Evolutionary conservation across 768 basidiomycete species (phyloP).

Genomic region (Trametopsis cervina): DNA sequence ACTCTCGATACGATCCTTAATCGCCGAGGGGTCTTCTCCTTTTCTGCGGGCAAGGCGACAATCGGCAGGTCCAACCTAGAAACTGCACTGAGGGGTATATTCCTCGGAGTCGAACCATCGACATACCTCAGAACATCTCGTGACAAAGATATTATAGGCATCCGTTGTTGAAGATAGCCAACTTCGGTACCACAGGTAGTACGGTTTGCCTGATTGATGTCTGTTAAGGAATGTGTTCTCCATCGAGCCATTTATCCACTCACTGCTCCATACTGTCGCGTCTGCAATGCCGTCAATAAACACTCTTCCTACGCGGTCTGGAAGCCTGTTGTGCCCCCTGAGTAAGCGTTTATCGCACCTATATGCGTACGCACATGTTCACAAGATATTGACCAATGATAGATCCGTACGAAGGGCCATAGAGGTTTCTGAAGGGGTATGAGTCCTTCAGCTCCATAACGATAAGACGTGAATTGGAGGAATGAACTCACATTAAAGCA

Average conservation of each 20-base stretch:
- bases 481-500: slow-evolving; percentile 15
- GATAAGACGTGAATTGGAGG: background rate
- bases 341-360: background rate
- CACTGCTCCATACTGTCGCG: slow-evolving; percentile 22
- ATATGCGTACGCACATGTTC: slow-evolving; percentile 21
- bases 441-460: too few relatives aligned
- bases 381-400: slow-evolving; percentile 26
- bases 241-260: too few relatives aligned
- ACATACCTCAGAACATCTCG: slow-evolving; percentile 20
- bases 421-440: slow-evolving; percentile 20
- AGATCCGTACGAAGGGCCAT: slow-evolving; percentile 27
- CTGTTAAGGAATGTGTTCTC: too few relatives aligned
- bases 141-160: slow-evolving; percentile 21
- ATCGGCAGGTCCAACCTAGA: slow-evolving; percentile 21
- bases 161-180: slow-evolving; percentile 20
- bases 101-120: too few relatives aligned
- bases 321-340: slow-evolving; percentile 17
- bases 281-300: slow-evolving; percentile 27
- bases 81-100: background rate
- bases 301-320: slow-evolving; percentile 23
- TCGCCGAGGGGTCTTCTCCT: slow-evolving; percentile 13
- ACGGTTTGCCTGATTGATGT: slow-evolving; percentile 15
- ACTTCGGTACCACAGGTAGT: slow-evolving; percentile 17
- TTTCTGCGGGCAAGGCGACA: slow-evolving; percentile 21
- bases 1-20: slow-evolving; percentile 17